phyloP scores from a whole-genome alignment of 129 eudicot species.

The Erigeron canadensis region DNA sequence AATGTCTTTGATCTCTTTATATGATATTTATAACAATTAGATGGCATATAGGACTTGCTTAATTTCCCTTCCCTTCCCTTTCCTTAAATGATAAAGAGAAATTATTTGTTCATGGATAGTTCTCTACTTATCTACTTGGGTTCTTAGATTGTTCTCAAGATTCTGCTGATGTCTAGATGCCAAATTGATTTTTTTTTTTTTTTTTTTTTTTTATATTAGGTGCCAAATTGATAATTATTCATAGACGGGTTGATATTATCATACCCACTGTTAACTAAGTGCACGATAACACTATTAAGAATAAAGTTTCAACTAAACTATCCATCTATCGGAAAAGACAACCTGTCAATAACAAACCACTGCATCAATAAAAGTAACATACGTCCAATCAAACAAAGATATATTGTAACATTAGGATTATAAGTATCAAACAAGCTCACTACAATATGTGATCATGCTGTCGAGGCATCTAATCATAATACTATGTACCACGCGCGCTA shows the following conservation, averaged over 20 bases:
- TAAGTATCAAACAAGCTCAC: conserved; percentile 1
- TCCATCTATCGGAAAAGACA: background rate
- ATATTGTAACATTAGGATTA: background rate
- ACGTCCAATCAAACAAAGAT: background rate
- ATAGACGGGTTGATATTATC: background rate
- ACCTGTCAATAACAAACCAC: background rate
- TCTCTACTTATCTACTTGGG: background rate
- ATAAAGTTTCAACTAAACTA: background rate
- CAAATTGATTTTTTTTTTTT: too few relatives aligned
- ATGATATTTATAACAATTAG: background rate
- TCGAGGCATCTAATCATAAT: background rate
- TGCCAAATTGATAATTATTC: background rate
- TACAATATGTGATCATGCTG: background rate
- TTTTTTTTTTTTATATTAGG: too few relatives aligned
- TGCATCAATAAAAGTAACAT: background rate
- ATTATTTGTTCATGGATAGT: background rate
- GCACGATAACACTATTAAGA: background rate
- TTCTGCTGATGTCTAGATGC: background rate
- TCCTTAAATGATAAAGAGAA: background rate
- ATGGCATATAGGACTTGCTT: background rate
- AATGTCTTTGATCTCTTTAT: background rate
- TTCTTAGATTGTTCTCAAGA: background rate
- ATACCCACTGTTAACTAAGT: background rate
- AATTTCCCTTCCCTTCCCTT: too few relatives aligned
- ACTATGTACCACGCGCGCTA: conserved; percentile 3